Evolutionary conservation across 495 filamentous ascomycete genomes (phyloP).

Genomic region (Neurospora sublineolata): DNA sequence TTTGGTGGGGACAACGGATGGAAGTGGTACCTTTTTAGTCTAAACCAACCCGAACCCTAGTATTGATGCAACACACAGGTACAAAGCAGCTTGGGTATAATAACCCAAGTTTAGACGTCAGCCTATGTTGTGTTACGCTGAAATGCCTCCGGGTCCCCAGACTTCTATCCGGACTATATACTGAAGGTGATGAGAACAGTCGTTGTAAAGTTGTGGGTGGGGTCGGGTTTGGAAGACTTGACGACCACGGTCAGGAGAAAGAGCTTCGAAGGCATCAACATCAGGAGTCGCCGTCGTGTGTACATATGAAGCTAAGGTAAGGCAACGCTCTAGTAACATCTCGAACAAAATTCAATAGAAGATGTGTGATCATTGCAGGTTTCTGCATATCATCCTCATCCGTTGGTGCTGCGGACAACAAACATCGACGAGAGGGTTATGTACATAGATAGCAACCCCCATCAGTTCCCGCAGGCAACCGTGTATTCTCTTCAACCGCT

Average conservation of each 20-base stretch:
- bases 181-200: neutral
- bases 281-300: neutral
- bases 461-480: neutral
- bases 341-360: neutral
- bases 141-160: neutral
- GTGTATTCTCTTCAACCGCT: neutral
- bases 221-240: neutral
- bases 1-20: neutral
- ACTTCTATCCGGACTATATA: neutral
- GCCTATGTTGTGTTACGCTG: neutral
- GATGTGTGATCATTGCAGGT: neutral
- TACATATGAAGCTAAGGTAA: neutral
- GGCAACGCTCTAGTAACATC: neutral
- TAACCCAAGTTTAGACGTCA: neutral
- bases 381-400: neutral
- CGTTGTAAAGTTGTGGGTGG: neutral
- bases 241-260: neutral
- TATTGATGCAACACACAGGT: neutral
- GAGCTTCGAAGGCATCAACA: neutral
- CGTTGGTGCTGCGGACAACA: neutral
- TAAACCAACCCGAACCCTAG: neutral
- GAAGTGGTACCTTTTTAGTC: neutral
- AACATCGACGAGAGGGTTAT: neutral
- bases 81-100: neutral
- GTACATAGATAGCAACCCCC: neutral